phyloP scores from a whole-genome alignment of 768 basidiomycete genomes.

The Nidularia pulvinata region DNA sequence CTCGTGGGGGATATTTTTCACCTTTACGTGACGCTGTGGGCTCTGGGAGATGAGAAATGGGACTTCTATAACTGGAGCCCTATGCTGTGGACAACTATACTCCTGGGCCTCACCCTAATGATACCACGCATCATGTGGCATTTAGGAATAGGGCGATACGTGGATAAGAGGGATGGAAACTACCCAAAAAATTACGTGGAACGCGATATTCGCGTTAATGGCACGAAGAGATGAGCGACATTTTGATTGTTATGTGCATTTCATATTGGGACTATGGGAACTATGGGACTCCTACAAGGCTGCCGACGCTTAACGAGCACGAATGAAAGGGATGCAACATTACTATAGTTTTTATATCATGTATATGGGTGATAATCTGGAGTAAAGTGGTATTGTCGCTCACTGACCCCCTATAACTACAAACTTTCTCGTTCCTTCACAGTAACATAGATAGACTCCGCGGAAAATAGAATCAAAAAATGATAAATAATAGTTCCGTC shows the following conservation, averaged over 20 bases:
- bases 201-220: neutral
- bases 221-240: neutral
- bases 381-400: neutral
- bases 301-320: neutral
- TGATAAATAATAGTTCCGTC: constrained; percentile 4
- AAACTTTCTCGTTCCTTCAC: neutral
- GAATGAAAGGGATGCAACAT: neutral
- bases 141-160: constrained; percentile 73
- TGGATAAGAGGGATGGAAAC: constrained; percentile 58
- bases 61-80: constrained; percentile 60
- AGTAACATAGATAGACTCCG: neutral
- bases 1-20: constrained; percentile 71
- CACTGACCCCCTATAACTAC: too few species aligned
- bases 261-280: too few species aligned
- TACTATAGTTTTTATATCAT: neutral
- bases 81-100: constrained; percentile 68
- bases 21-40: constrained; percentile 70
- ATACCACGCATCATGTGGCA: constrained; percentile 76
- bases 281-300: neutral
- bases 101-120: constrained; percentile 64
- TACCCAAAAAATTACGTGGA: constrained; percentile 10
- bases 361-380: neutral
- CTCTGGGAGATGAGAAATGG: constrained; percentile 72
- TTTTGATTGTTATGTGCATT: neutral
- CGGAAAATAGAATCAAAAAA: constrained; percentile 14